These are phyloP conservation scores for Aspergillus oerlinghausenensis DNA, from an alignment of 2,329 filamentous ascomycete genomes.

Conservation along the genomic window DNA sequence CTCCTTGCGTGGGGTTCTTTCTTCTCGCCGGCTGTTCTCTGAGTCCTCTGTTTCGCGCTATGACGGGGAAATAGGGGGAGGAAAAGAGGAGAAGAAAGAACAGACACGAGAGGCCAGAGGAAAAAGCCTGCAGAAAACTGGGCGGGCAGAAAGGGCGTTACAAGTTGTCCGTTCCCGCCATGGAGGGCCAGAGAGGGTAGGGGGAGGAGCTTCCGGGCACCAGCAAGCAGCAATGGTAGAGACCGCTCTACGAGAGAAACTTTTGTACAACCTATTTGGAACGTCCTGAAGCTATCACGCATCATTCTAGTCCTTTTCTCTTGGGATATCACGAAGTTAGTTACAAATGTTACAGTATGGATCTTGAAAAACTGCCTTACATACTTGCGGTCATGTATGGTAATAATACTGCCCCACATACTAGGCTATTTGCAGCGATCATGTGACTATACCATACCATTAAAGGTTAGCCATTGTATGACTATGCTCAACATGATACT, in stretches of 20 bases:
- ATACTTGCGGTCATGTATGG: slow-evolving; percentile 5
- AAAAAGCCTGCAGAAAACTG: slow-evolving; percentile 9
- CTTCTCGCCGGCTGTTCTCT: slow-evolving; percentile 1
- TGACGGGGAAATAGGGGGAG: slow-evolving; percentile 1
- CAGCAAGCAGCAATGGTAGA: slow-evolving; percentile 7
- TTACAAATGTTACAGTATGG: slow-evolving; percentile 18
- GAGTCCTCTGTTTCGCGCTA: background rate
- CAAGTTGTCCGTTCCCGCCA: slow-evolving; percentile 16
- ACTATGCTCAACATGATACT: background rate
- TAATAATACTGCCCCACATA: slow-evolving; percentile 1
- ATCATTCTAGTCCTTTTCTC: slow-evolving; percentile 8
- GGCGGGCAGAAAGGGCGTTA: slow-evolving; percentile 16
- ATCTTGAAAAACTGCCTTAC: slow-evolving; percentile 7
- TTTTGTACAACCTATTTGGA: slow-evolving; percentile 1
- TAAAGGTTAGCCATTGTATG: background rate
- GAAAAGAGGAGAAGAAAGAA: slow-evolving; percentile 7
- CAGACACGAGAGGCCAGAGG: slow-evolving; percentile 5
- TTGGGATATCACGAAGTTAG: slow-evolving; percentile 5
- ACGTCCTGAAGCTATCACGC: slow-evolving; percentile 16
- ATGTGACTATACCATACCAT: slow-evolving; percentile 8
- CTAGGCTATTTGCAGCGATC: slow-evolving; percentile 3
- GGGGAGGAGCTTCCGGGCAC: background rate
- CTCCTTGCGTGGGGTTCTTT: slow-evolving; percentile 1
- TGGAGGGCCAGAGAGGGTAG: slow-evolving; percentile 1
- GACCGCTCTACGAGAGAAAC: background rate